phyloP scores from a whole-genome alignment of 306 rosid species.

The Rosa chinensis region DNA sequence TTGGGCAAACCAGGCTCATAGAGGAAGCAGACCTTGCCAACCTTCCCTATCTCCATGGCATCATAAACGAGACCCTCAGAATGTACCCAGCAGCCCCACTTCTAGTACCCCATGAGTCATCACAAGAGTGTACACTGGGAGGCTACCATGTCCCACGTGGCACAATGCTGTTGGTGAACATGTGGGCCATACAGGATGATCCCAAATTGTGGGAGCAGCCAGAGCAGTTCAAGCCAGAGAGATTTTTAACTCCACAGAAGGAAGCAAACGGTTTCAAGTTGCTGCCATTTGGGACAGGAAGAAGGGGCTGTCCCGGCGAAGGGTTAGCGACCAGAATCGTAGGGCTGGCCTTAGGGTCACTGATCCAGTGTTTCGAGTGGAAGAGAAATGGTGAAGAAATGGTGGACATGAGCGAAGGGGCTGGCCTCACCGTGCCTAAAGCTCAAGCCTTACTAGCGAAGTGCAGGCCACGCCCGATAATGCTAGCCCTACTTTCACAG shows the following conservation, averaged over 20 bases:
- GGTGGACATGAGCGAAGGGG: constrained; percentile 35
- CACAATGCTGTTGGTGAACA: constrained; percentile 36
- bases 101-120: constrained; percentile 35
- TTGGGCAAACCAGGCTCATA: constrained; percentile 24
- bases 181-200: constrained; percentile 45
- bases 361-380: constrained; percentile 37
- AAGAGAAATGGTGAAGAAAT: constrained; percentile 17
- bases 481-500: constrained; percentile 17
- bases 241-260: constrained; percentile 11
- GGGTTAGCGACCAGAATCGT: constrained; percentile 17
- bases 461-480: constrained; percentile 33
- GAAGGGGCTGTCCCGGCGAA: constrained; percentile 38
- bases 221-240: constrained; percentile 31
- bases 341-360: constrained; percentile 20
- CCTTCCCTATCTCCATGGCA: constrained; percentile 33
- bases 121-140: constrained; percentile 31
- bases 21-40: constrained; percentile 28
- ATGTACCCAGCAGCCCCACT: constrained; percentile 36
- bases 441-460: constrained; percentile 12
- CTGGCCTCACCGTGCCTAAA: constrained; percentile 28
- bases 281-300: constrained; percentile 37
- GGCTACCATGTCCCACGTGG: constrained; percentile 36
- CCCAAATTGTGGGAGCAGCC: constrained; percentile 40
- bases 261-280: constrained; percentile 22
- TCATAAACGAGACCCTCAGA: constrained; percentile 34